Conservation (phyloP, 192 early-diverging fungal genomes). For the Podila verticillata region DNA sequence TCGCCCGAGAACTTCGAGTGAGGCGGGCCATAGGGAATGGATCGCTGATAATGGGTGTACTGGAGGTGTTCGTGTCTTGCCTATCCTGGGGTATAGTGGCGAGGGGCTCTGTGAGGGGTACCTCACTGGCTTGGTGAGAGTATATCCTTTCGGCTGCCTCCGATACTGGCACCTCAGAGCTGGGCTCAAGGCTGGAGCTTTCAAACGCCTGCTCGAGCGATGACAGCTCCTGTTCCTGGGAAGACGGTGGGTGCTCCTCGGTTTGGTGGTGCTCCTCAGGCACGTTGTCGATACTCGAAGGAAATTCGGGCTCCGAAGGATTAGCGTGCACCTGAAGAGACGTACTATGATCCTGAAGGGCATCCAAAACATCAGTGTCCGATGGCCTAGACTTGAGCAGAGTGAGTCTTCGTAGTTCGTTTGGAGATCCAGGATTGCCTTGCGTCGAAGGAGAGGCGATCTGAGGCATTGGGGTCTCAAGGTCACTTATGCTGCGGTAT, state of each 20-base stretch:
- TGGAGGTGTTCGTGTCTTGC: not conserved
- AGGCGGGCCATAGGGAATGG: conserved; percentile 41
- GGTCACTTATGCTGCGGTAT: conserved; percentile 9
- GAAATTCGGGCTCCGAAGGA: conserved; percentile 8
- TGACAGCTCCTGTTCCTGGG: not conserved
- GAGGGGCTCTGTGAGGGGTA: not conserved
- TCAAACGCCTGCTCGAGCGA: not conserved
- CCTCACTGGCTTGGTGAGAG: not conserved
- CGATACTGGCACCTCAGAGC: not conserved
- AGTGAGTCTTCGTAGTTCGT: conserved; percentile 23
- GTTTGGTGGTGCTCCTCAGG: not conserved
- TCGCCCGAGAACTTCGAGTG: conserved; percentile 14
- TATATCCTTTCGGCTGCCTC: not conserved
- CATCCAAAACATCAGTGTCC: conserved; percentile 22
- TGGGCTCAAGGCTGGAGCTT: not conserved
- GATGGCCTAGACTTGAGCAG: conserved; percentile 27
- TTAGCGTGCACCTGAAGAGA: conserved; percentile 2
- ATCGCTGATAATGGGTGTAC: conserved; percentile 22
- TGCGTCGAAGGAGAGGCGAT: conserved; percentile 46
- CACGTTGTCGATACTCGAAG: not conserved
- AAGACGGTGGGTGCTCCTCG: not conserved
- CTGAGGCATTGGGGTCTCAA: conserved; percentile 47
- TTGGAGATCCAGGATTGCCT: conserved; percentile 50
- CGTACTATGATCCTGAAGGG: not conserved
- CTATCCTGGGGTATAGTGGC: conserved; percentile 26